Percentiles rank a stretch among this genome's conserved stretches.
Conservation (phyloP, 148 eudicot genomes). For the Diospyros lotus region DNA sequence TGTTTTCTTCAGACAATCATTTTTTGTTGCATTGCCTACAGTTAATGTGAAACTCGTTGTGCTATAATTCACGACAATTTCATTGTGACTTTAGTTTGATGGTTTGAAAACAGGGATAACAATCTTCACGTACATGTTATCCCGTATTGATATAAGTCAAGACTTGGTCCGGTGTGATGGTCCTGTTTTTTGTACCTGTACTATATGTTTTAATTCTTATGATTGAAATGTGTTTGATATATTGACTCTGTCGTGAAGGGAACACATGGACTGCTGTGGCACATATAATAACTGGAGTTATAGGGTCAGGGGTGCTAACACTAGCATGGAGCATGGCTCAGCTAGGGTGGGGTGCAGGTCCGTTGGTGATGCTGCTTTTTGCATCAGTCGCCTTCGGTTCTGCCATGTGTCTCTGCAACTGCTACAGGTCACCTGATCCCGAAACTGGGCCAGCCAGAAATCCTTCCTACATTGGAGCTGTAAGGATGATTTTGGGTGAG, state of each 20-base stretch:
- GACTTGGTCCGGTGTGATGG: no score
- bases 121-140: no score
- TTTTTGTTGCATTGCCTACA: no score
- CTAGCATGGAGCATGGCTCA: conserved; percentile 50
- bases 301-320: conserved; percentile 50
- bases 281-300: conserved; percentile 47
- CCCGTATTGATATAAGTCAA: no score
- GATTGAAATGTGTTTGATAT: neutral
- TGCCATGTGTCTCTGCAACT: conserved; percentile 31
- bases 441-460: conserved; percentile 23
- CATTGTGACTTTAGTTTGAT: no score
- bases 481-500: conserved; percentile 31
- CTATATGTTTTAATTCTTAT: neutral
- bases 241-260: conserved; percentile 3
- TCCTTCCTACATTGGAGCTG: conserved; percentile 40
- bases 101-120: no score
- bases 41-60: no score
- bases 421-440: conserved; percentile 39
- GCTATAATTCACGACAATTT: no score
- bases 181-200: neutral
- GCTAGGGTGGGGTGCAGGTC: conserved; percentile 55
- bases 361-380: conserved; percentile 29
- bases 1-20: no score
- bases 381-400: conserved; percentile 30
- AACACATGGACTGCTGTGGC: conserved; percentile 25